Evolutionary conservation across 805 yeast species (phyloP).

Genomic region (Starmerella potacharoeniae): DNA sequence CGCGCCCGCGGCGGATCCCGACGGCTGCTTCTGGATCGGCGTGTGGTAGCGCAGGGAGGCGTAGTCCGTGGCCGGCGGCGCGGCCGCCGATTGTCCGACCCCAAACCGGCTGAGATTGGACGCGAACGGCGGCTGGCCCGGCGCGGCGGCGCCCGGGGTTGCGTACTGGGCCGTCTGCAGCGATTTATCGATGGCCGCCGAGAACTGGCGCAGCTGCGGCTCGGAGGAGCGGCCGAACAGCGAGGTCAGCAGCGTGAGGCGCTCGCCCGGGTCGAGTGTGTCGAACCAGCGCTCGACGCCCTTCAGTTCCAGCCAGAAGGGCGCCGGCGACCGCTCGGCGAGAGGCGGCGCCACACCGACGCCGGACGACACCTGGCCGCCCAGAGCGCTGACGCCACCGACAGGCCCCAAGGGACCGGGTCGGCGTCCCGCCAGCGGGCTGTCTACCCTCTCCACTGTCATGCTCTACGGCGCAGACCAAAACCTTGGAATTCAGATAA

Average conservation of each 20-base stretch:
- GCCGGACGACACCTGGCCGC: constrained; percentile 3
- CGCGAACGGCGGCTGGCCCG: background rate
- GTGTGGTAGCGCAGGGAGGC: constrained; percentile 10
- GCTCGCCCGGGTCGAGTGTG: constrained; percentile 30
- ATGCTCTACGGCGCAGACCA: constrained; percentile 6
- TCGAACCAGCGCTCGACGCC: constrained; percentile 34
- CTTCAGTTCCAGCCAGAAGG: constrained; percentile 19
- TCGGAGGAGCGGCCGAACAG: constrained; percentile 27
- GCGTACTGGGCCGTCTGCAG: background rate
- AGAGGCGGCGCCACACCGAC: background rate
- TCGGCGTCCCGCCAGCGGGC: constrained; percentile 24
- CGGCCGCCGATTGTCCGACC: constrained; percentile 6
- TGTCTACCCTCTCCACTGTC: constrained; percentile 22
- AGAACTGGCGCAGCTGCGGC: constrained; percentile 17
- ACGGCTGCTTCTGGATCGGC: constrained; percentile 3
- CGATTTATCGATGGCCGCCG: constrained; percentile 10
- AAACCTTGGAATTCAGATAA: background rate
- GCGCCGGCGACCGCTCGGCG: constrained; percentile 1
- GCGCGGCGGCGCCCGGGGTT: background rate
- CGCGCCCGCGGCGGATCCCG: background rate
- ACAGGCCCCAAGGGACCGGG: constrained; percentile 10
- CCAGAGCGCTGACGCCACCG: background rate
- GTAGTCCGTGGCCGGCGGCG: background rate
- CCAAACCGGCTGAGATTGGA: constrained; percentile 18
- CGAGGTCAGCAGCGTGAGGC: constrained; percentile 31